These are phyloP conservation scores for Fusarium heterosporum DNA, from an alignment of 2,329 filamentous ascomycete species.

Conservation along the genomic window DNA sequence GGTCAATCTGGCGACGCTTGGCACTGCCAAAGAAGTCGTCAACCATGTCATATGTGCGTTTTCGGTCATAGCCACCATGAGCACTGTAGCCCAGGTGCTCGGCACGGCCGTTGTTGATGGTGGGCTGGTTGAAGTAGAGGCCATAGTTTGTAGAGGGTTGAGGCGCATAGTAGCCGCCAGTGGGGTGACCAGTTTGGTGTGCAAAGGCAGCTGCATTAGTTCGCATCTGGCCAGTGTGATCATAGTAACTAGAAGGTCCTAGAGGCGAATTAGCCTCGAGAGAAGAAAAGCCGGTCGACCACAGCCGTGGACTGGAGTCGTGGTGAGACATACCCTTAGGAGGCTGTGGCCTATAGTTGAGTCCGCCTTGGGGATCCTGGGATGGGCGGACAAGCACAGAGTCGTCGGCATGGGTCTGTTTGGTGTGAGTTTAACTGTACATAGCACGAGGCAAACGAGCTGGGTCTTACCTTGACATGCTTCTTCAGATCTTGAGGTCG, in stretches of 20 bases:
- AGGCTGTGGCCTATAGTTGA: conserved; percentile 66
- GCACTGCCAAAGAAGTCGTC: conserved; percentile 95
- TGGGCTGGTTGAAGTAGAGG: conserved; percentile 81
- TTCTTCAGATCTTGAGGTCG: conserved; percentile 99
- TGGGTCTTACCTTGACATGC: conserved; percentile 80
- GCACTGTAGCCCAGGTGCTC: conserved; percentile 74
- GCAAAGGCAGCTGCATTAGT: conserved; percentile 66
- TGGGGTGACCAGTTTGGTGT: conserved; percentile 65
- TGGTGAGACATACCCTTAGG: conserved; percentile 62
- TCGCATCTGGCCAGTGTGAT: conserved; percentile 73
- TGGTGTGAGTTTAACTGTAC: conserved; percentile 38
- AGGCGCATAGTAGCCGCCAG: conserved; percentile 68
- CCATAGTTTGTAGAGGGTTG: conserved; percentile 70
- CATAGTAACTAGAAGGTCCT: conserved; percentile 71
- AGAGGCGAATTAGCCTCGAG: conserved; percentile 58
- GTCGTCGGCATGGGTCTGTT: conserved; percentile 89
- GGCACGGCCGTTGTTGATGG: conserved; percentile 63
- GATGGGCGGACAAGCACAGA: conserved; percentile 74
- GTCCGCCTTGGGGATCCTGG: conserved; percentile 63
- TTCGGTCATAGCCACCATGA: conserved; percentile 74
- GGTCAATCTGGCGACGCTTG: conserved; percentile 91
- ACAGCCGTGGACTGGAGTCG: conserved; percentile 24
- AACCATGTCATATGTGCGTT: conserved; percentile 86
- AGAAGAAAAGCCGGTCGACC: conserved; percentile 44
- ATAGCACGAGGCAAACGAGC: neutral